Conservation (phyloP, 106 monocot species). For the Apostasia ramifera region DNA sequence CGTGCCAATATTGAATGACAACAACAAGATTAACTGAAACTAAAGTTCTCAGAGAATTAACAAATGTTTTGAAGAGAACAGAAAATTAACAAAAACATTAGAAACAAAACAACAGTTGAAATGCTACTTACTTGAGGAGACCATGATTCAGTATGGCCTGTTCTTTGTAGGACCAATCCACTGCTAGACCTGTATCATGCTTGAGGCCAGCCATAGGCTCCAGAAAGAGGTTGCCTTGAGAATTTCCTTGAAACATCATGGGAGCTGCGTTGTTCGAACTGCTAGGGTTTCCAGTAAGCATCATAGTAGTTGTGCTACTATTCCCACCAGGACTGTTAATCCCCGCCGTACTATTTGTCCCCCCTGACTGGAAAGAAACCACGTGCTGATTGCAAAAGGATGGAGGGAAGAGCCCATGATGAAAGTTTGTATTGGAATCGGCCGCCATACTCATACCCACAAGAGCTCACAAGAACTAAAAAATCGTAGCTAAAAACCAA, state of each 20-base stretch:
- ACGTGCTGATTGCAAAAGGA: conserved; percentile 48
- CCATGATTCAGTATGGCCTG: conserved; percentile 35
- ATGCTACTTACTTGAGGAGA: conserved; percentile 32
- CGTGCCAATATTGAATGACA: no score
- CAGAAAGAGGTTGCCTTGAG: conserved; percentile 3
- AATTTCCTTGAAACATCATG: conserved; percentile 13
- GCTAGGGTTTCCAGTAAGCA: conserved; percentile 16
- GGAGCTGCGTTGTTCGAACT: conserved; percentile 21
- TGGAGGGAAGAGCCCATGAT: conserved; percentile 31
- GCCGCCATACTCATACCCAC: conserved; percentile 42
- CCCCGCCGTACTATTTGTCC: conserved; percentile 17
- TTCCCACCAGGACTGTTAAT: conserved; percentile 20
- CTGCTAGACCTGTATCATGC: conserved; percentile 42
- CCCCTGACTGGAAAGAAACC: conserved; percentile 61
- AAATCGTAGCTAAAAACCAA: background rate
- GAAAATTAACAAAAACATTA: background rate
- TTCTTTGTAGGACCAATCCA: conserved; percentile 49
- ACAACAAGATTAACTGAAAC: no score
- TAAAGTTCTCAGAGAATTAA: no score
- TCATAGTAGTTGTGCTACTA: conserved; percentile 21
- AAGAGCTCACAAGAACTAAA: background rate
- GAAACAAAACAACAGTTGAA: background rate
- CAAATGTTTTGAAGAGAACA: background rate
- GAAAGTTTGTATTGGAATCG: conserved; percentile 60
- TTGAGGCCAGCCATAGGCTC: conserved; percentile 40